Evolutionary conservation across 1,139 yeast species (phyloP).

Genomic region (Suhomyces ambrosiae): DNA sequence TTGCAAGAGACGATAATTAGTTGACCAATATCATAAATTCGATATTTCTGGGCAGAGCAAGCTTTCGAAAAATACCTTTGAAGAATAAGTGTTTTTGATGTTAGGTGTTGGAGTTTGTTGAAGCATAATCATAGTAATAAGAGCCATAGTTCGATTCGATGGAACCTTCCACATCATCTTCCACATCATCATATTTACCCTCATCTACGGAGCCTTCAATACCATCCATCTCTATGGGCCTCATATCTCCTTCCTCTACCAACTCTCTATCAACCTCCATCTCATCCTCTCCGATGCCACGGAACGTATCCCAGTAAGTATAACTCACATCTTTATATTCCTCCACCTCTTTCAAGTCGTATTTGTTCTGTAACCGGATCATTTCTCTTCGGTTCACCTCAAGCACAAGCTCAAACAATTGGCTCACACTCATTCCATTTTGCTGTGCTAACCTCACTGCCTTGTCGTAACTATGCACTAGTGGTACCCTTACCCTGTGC

Average conservation of each 20-base stretch:
- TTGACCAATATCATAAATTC: no score
- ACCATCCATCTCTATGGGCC: background rate
- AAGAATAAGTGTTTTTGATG: background rate
- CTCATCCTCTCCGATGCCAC: constrained; percentile 16
- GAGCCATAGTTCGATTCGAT: constrained; percentile 29
- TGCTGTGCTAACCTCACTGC: constrained; percentile 26
- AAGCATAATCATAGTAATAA: constrained; percentile 19
- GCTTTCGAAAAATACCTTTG: no score
- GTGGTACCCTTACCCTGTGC: constrained; percentile 20
- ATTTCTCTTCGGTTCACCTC: constrained; percentile 33
- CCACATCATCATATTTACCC: no score
- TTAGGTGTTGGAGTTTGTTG: background rate
- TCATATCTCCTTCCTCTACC: background rate
- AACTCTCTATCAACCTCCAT: constrained; percentile 33
- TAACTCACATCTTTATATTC: constrained; percentile 28
- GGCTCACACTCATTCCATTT: constrained; percentile 24
- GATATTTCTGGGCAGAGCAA: no score
- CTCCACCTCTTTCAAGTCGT: constrained; percentile 5
- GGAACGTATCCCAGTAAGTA: constrained; percentile 40
- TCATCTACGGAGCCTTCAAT: constrained; percentile 2
- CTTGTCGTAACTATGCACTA: constrained; percentile 28
- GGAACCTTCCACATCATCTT: constrained; percentile 7
- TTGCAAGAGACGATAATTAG: no score
- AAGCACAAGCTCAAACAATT: constrained; percentile 28
- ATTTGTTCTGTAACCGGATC: constrained; percentile 18